Evolutionary conservation across 208 protist genomes (phyloP), one percentile per base, ranked within the genome.

Genomic region (Trypanosoma cruzi): DNA sequence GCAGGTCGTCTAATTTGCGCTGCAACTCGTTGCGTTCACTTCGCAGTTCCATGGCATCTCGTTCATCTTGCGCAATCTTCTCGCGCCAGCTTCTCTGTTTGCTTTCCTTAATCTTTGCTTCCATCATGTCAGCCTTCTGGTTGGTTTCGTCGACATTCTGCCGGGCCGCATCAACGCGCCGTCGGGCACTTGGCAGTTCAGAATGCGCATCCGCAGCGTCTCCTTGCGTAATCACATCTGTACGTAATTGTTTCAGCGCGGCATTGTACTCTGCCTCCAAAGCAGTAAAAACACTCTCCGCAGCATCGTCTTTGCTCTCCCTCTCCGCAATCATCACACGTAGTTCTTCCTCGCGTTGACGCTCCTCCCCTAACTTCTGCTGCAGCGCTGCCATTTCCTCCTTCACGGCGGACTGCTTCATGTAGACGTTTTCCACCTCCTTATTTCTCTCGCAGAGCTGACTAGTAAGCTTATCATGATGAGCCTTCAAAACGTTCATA

Each of bases 61-160:
- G 1, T 29, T 37, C 37, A 32, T 68, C 56, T 20, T 57, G 7
- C 54, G 67, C 34, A 8, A 85, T 31, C 52, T 65, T 72, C 40
- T 59, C 56, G 50, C 69, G 36, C 66, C 72, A 77, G 42, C 67
- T 68, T 0, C 13, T 34, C 11, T 65, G 70, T 48, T 88, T 84
- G 49, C 76, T 81, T 18, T 69, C 75, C 1, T 53, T 67, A 16
- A 91, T 75, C 42, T 62, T 56, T 52, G 56, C 63, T 68, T 83
- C 64, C 82, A 90, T 90, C 48, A 71, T 64, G 26, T 57, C 67
- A 6, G 83, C 63, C 55, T 77, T 67, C 44, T 70, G 29, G n/a
- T 49, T 67, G 0, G 63, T 57, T 13, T 44, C 73, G 28, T 75
- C 67, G 4, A 63, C 49, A 29, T 71, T 61, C 20, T 65, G 44